These are phyloP conservation scores for Colletotrichum liaoningense DNA, from an alignment of 2,329 filamentous ascomycete species.

Conservation along the genomic window DNA sequence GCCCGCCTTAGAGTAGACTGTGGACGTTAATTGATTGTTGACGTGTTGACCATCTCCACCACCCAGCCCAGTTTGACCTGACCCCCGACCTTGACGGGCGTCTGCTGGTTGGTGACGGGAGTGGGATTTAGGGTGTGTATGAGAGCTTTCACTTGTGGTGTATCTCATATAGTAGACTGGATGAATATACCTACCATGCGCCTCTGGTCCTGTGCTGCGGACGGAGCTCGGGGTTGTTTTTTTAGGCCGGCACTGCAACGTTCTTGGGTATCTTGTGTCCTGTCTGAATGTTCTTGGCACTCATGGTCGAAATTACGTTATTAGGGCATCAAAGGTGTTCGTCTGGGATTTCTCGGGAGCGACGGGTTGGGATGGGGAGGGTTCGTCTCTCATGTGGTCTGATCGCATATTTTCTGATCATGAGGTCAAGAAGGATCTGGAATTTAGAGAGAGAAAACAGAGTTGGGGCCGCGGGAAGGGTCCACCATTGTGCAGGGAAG, in stretches of 20 bases:
- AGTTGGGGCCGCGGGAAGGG: not conserved
- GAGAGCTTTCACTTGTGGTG: too few species aligned
- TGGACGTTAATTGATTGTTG: too few species aligned
- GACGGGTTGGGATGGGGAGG: not conserved
- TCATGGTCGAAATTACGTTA: not conserved
- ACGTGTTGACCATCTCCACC: too few species aligned
- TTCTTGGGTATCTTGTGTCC: not conserved
- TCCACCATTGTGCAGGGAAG: slow-evolving; percentile 13
- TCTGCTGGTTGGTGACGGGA: too few species aligned
- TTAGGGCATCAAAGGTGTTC: not conserved
- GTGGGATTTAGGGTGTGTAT: too few species aligned
- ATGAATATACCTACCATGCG: too few species aligned
- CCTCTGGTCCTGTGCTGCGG: not conserved
- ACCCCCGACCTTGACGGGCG: too few species aligned
- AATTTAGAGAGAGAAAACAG: not conserved
- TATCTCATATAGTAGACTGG: too few species aligned
- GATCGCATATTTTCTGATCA: slow-evolving; percentile 1
- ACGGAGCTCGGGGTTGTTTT: not conserved
- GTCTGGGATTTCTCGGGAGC: not conserved
- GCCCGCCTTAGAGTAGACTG: too few species aligned
- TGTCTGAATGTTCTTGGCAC: not conserved
- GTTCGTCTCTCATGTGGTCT: slow-evolving; percentile 21
- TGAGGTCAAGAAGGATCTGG: slow-evolving; percentile 11
- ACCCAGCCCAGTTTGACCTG: too few species aligned
- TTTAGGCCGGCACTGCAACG: not conserved